Evolutionary conservation across 2,329 filamentous ascomycete genomes (phyloP).

Genomic region (Exophiala mesophila): DNA sequence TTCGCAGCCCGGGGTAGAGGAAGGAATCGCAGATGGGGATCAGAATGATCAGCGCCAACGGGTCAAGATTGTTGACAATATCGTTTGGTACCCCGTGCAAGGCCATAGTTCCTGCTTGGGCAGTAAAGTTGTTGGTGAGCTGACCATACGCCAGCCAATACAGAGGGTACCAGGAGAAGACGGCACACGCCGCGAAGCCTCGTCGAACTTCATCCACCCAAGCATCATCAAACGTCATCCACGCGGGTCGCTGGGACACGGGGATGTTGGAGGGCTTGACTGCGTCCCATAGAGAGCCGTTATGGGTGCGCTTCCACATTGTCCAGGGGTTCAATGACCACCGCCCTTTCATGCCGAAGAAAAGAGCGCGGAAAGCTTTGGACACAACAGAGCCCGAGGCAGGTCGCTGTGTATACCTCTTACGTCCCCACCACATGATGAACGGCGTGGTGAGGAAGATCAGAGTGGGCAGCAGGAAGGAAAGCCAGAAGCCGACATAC

Average conservation of each 20-base stretch:
- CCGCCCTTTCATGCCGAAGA: slow-evolving; percentile 58
- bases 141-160: slow-evolving; percentile 53
- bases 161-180: slow-evolving; percentile 46
- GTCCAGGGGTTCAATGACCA: slow-evolving; percentile 57
- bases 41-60: slow-evolving; percentile 54
- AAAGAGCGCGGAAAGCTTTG: slow-evolving; percentile 52
- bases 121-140: slow-evolving; percentile 38
- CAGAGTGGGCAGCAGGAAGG: slow-evolving; percentile 63
- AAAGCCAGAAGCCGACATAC: slow-evolving; percentile 69
- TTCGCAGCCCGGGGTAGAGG: slow-evolving; percentile 55
- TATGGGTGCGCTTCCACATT: slow-evolving; percentile 33
- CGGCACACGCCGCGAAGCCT: slow-evolving; percentile 63
- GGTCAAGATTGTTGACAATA: slow-evolving; percentile 55
- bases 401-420: slow-evolving; percentile 58
- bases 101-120: slow-evolving; percentile 54
- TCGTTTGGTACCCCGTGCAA: slow-evolving; percentile 54
- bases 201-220: slow-evolving; percentile 76
- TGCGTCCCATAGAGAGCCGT: slow-evolving; percentile 29
- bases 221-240: slow-evolving; percentile 79
- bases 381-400: slow-evolving; percentile 63
- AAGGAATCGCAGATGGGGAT: slow-evolving; percentile 32
- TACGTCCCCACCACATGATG: slow-evolving; percentile 56
- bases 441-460: slow-evolving; percentile 59
- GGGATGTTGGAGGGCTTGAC: slow-evolving; percentile 54
- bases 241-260: slow-evolving; percentile 47